Conservation (phyloP, 345 rosid genomes). For the Camelina hispida region DNA sequence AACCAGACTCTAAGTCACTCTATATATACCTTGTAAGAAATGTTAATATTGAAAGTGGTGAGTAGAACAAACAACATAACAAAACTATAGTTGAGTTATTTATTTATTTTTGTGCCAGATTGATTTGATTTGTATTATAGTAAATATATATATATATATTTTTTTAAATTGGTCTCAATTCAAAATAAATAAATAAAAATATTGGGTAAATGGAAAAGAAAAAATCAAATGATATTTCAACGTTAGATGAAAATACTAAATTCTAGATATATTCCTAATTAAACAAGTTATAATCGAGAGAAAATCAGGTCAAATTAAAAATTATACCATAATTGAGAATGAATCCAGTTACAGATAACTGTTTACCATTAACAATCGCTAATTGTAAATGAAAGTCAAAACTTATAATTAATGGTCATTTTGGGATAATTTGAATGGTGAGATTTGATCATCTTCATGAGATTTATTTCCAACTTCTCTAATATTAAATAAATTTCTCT, state of each 20-base stretch:
- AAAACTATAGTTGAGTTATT: background rate
- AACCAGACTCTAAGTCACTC: background rate
- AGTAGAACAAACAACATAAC: background rate
- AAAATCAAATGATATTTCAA: background rate
- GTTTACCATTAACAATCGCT: background rate
- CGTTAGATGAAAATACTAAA: background rate
- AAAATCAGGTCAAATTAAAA: slow-evolving; percentile 29
- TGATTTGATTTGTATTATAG: background rate
- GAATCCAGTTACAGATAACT: slow-evolving; percentile 9
- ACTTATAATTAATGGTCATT: background rate
- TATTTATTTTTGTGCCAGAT: background rate
- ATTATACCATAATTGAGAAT: slow-evolving; percentile 1
- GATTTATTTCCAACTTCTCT: background rate
- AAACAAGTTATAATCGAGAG: background rate
- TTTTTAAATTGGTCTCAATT: background rate
- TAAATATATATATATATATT: background rate
- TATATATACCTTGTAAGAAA: background rate
- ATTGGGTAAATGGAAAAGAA: background rate
- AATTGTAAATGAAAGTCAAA: background rate
- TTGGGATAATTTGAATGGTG: background rate
- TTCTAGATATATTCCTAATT: background rate
- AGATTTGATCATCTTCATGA: background rate
- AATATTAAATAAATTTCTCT: background rate
- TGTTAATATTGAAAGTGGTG: background rate
- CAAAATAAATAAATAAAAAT: background rate